Evolutionary conservation across 2,329 filamentous ascomycete species (phyloP), one percentile per base, ranked within the genome.

Genomic region (Hansfordia pulvinata): DNA sequence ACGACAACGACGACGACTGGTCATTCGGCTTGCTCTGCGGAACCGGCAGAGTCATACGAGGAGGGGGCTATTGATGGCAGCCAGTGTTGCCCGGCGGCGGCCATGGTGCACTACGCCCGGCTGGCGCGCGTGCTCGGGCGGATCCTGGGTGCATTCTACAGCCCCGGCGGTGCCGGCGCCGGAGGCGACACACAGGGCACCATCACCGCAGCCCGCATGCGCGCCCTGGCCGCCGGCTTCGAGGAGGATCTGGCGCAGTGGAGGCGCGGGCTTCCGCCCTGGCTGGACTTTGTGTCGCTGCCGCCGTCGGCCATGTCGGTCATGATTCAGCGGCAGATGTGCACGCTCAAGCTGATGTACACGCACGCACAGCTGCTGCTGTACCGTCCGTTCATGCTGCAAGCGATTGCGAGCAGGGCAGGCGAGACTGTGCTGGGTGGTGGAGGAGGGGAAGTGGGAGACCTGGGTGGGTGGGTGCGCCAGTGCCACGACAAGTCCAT

Each of bases 401-500:
- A 23, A 10, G 11, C n/a, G 20, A 10, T 23, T 13, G 20, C 6
- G n/a, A 23, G 20, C 20, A 23, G 7, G 14, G 6, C 20, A 8
- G n/a, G 20, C 20, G 6, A 23, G 20, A 7, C n/a, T 23, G n/a
- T n/a, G n/a, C n/a, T n/a, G n/a, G n/a, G n/a, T n/a, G n/a, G n/a
- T n/a, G n/a, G n/a, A n/a, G n/a, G n/a, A n/a, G n/a, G n/a, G n/a
- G n/a, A n/a, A n/a, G n/a, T n/a, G n/a, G n/a, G n/a, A n/a, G n/a
- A n/a, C n/a, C n/a, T n/a, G n/a, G n/a, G n/a, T n/a, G 20, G 14
- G 6, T 23, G 20, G 20, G n/a, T 23, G n/a, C n/a, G 7, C 8
- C 11, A 13, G n/a, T 23, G 20, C n/a, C 20, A 23, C 6, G 20
- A 23, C 8, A 23, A 23, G n/a, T 23, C 20, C n/a, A 23, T 23